phyloP scores from a whole-genome alignment of 331 rosid genomes.

The Malus hybrid region DNA sequence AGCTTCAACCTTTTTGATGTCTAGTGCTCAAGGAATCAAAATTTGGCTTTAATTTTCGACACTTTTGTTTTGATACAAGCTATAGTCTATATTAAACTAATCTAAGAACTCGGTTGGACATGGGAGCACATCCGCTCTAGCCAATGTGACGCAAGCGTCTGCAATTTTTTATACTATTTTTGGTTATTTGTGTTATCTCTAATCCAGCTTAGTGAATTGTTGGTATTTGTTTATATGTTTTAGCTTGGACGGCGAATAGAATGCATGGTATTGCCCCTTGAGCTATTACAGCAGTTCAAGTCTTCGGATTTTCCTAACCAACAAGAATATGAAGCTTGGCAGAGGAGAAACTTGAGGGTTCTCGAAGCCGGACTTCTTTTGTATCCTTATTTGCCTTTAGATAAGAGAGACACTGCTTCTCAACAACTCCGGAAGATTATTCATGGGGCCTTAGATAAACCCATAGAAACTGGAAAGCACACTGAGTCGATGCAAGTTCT shows the following conservation, averaged over 20 bases:
- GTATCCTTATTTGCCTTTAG: constrained; percentile 59
- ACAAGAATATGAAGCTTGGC: constrained; percentile 82
- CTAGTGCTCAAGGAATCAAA: constrained; percentile 11
- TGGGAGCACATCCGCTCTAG: too few species aligned
- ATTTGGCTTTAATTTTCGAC: not conserved
- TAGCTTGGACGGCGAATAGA: constrained; percentile 89
- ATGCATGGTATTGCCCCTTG: constrained; percentile 82
- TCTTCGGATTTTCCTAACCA: constrained; percentile 65
- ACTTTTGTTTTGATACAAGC: not conserved
- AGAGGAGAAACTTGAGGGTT: constrained; percentile 73
- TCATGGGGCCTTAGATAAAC: constrained; percentile 62
- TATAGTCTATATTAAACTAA: too few species aligned
- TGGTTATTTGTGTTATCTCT: not conserved
- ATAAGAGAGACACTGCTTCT: constrained; percentile 47
- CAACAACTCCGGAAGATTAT: constrained; percentile 65
- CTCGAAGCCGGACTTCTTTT: constrained; percentile 73
- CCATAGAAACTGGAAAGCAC: constrained; percentile 64
- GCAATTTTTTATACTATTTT: not conserved
- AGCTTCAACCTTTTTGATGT: not conserved
- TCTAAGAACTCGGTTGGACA: too few species aligned
- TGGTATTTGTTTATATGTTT: constrained; percentile 1
- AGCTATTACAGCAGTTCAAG: constrained; percentile 87
- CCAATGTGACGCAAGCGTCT: too few species aligned
- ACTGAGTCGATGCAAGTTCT: constrained; percentile 75
- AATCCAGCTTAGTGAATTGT: not conserved